Evolutionary conservation across 192 early-diverging fungal genomes (phyloP), one percentile per base, ranked within the genome.

Genomic region (Lobulomyces angularis): DNA sequence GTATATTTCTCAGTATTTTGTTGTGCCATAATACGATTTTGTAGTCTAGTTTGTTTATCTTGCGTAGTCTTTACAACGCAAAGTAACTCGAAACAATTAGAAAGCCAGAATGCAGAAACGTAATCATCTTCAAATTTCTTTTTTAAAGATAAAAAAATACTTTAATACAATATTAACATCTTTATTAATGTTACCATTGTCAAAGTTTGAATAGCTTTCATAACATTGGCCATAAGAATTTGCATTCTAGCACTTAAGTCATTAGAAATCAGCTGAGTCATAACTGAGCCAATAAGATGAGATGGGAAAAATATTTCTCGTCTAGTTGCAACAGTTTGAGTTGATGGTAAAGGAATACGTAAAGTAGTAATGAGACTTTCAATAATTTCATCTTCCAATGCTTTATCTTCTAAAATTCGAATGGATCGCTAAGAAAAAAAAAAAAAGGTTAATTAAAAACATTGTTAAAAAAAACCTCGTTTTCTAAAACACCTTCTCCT

Each of bases 261-360:
- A 55, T 80, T 71, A 56, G 80, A 76, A 67, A 89, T 75, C 74
- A 90, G 80, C 58, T 93, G 85, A 35, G 80, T 78, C 26, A 83
- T 77, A 59, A 73, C 69, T 44, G 80, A 63, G 24, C 90, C 85
- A 40, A 96, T 91, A 24, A 88, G 59, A 42, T 95, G 90, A 11
- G 95, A 85, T 0, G 92, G 90, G 81, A 91, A 95, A 57, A 95
- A 74, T 34, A 99, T 83, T 54, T 90, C 89, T 64, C 78, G 85
- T 57, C 59, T 61, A 39, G 59, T 77, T 21, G 80, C 87, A 50
- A 80, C 62, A 23, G 78, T 74, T 44, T 87, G 82, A 2, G 79
- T 65, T 45, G 63, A 80, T 37, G 87, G 88, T 25, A 88, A 64
- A 7, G 90, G 89, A 46, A 96, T 89, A 51, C 86, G 83, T 25